phyloP scores from a whole-genome alignment of 164 flowering plant species.

The Cinnamomum micranthum region DNA sequence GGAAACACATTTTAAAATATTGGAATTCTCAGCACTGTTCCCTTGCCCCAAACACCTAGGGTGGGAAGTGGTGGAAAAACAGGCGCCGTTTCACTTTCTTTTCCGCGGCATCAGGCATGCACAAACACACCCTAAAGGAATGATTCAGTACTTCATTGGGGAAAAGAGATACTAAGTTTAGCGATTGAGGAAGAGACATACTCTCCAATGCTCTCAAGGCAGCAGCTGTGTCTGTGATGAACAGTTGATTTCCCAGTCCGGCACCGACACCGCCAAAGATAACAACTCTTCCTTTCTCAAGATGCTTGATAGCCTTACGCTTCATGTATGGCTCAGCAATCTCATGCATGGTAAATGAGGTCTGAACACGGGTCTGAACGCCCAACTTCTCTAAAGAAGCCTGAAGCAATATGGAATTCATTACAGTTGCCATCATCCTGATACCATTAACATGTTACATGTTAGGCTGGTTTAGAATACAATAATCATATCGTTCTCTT shows the following conservation, averaged over 20 bases:
- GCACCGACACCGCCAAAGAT: constrained; percentile 95
- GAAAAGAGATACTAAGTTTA: no score
- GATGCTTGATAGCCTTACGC: constrained; percentile 82
- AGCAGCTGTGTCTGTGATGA: constrained; percentile 88
- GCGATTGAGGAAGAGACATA: constrained; percentile 24
- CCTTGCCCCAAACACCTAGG: no score
- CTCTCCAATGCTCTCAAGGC: constrained; percentile 92
- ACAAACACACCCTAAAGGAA: no score
- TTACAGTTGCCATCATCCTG: constrained; percentile 97
- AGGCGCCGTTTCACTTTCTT: no score
- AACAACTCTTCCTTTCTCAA: constrained; percentile 92
- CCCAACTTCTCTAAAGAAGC: constrained; percentile 83
- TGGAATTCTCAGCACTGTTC: background rate
- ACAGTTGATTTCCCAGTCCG: constrained; percentile 81
- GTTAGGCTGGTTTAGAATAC: background rate
- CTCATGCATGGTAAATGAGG: constrained; percentile 68
- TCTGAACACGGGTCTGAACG: constrained; percentile 80
- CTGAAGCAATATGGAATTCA: constrained; percentile 87
- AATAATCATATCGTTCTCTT: background rate
- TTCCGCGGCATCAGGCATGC: no score
- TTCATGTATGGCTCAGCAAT: constrained; percentile 80
- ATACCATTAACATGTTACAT: constrained; percentile 6
- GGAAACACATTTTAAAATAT: no score
- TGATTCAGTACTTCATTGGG: no score
- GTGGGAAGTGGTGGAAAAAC: no score